phyloP scores from a whole-genome alignment of 2,329 filamentous ascomycete species.

The Colletotrichum destructivum region DNA sequence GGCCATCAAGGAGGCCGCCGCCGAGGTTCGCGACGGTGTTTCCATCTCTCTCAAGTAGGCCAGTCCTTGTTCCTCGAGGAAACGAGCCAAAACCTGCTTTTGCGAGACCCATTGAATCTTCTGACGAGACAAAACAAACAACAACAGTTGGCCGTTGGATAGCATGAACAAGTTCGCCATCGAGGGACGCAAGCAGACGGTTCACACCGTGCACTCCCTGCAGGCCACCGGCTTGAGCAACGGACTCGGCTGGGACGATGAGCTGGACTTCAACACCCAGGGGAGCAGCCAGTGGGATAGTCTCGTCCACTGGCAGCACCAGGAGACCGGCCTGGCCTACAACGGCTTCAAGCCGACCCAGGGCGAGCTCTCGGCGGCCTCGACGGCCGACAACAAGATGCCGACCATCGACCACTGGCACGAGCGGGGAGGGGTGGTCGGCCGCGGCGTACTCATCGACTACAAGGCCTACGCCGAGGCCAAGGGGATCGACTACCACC shows the following conservation, averaged over 20 bases:
- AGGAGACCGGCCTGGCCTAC: conserved; percentile 61
- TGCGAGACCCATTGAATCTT: neutral
- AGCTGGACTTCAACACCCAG: conserved; percentile 70
- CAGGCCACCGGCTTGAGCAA: conserved; percentile 48
- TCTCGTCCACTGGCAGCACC: conserved; percentile 63
- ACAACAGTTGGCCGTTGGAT: conserved; percentile 59
- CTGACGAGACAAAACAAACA: neutral
- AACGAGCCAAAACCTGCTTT: neutral
- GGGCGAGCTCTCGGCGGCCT: conserved; percentile 48
- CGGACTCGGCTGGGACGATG: conserved; percentile 60
- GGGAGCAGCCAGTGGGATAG: conserved; percentile 71
- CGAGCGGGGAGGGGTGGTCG: conserved; percentile 65
- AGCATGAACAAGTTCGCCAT: conserved; percentile 54
- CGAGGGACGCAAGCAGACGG: conserved; percentile 52
- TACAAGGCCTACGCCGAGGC: conserved; percentile 65
- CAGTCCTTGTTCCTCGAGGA: too few relatives aligned
- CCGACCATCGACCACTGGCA: conserved; percentile 68
- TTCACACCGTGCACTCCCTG: conserved; percentile 56
- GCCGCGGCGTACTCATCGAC: conserved; percentile 71
- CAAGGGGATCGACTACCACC: conserved; percentile 65
- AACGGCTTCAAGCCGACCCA: conserved; percentile 61
- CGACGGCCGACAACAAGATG: conserved; percentile 47
- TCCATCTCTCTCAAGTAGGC: conserved; percentile 68
- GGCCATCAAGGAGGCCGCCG: conserved; percentile 57
- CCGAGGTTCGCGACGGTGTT: conserved; percentile 62